These are phyloP conservation scores for Blastobotrys niveus DNA, from an alignment of 1,139 yeast species.

Conservation along the genomic window DNA sequence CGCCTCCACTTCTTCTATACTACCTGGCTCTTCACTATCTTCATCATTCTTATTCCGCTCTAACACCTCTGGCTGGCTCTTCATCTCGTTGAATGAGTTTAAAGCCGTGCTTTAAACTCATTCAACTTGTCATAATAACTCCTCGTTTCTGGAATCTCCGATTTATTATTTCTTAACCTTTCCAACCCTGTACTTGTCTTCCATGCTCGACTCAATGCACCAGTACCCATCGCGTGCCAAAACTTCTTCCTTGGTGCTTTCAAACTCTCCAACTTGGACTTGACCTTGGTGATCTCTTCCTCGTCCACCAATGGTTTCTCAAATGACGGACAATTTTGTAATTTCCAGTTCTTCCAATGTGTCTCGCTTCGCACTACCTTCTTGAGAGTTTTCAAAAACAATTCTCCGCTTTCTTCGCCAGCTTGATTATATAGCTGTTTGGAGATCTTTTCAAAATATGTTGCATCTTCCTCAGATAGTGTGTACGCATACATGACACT, in stretches of 20 bases:
- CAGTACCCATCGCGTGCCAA: constrained; percentile 36
- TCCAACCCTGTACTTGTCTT: constrained; percentile 29
- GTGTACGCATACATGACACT: constrained; percentile 27
- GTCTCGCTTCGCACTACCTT: constrained; percentile 28
- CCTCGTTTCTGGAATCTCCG: constrained; percentile 22
- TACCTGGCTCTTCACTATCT: constrained; percentile 10
- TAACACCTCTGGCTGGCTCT: background rate
- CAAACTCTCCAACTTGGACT: constrained; percentile 17
- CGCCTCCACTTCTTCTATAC: constrained; percentile 5
- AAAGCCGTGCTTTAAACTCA: background rate
- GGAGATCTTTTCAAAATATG: constrained; percentile 20
- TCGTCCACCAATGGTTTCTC: constrained; percentile 22
- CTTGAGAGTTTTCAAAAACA: constrained; percentile 24
- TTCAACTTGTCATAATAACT: constrained; percentile 20
- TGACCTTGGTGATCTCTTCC: constrained; percentile 15
- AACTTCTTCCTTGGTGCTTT: constrained; percentile 26
- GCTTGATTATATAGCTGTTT: constrained; percentile 1
- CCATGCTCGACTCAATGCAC: constrained; percentile 33
- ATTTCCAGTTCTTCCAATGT: constrained; percentile 37
- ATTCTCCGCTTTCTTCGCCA: constrained; percentile 19
- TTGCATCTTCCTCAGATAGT: constrained; percentile 21
- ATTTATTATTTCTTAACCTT: constrained; percentile 17
- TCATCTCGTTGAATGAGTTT: too few species aligned
- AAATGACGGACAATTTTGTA: constrained; percentile 32
- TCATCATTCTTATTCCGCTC: constrained; percentile 1